Percentiles rank a stretch among this genome's conserved stretches.
Conservation (phyloP, 73 alveolate genomes). For the Paramecium primaurelia region DNA sequence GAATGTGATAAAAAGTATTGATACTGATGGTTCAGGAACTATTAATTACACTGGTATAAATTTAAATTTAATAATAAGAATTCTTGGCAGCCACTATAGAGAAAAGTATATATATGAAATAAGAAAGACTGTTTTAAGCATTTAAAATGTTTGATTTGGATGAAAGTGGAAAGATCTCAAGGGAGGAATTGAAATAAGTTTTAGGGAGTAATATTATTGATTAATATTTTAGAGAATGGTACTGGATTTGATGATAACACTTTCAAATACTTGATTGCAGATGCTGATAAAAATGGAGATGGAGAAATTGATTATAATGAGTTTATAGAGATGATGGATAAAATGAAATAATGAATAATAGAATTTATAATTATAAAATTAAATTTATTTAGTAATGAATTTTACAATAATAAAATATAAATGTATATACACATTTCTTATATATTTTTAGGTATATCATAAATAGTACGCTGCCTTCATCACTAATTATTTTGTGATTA, state of each 20-base stretch:
- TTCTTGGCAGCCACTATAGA: conserved; percentile 66
- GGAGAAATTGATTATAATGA: conserved; percentile 76
- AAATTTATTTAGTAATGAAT: background rate
- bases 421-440: background rate
- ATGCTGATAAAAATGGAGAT: conserved; percentile 76
- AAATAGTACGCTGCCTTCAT: conserved; percentile 36
- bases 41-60: conserved; percentile 58
- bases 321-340: conserved; percentile 67
- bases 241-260: conserved; percentile 52
- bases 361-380: background rate
- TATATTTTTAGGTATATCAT: background rate
- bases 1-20: conserved; percentile 52
- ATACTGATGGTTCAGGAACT: conserved; percentile 64
- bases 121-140: conserved; percentile 59
- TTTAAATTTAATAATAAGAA: background rate
- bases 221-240: background rate
- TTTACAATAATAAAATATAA: background rate
- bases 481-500: background rate
- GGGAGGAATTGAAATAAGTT: conserved; percentile 60
- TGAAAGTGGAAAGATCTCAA: conserved; percentile 69
- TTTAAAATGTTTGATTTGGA: conserved; percentile 67
- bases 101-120: conserved; percentile 57
- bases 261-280: conserved; percentile 61
- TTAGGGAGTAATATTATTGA: conserved; percentile 35
- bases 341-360: background rate